Base-by-base conservation (phyloP, 345 rosid species). In the Populus pruinosa region DNA sequence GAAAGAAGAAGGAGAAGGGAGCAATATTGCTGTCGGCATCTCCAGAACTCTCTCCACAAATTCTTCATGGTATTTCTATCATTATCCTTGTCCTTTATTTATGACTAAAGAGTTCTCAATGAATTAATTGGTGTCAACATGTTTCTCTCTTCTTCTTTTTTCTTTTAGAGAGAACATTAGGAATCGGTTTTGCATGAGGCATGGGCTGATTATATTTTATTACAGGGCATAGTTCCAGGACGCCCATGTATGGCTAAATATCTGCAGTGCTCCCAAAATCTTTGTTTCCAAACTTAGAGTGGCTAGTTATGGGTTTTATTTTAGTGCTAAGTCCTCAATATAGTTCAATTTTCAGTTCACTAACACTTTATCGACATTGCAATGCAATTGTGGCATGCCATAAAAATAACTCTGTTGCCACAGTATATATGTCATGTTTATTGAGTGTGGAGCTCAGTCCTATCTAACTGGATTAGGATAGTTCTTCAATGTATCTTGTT, bases 1-100 rank as follows among this genome's bases (percentile, higher is more conserved):
- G 86, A 75, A 91, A 86, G 88, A 90, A 80, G 78, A 89, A 79
- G 84, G 72, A 63, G 47, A 91, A 87, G 78, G 68, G 55, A 69
- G 82, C 83, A 72, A 56, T 59, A 18, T 80, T 85, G 81, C 81
- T 88, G 49, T 69, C 87, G 44, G 33, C 78, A 65, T 80, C 88
- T 31, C 85, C 59, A 27, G 83, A 87, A 72, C 75, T 71, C 38
- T 86, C 90, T 67, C 31, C 79, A 77, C 88, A 74, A 77, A 62
- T 65, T 76, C 84, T 77, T 41, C 74, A 47, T 23, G 88, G 92
- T 91, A 88, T 2, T 49, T 38, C 69, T 82, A 6, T 47, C 63
- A 50, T 35, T 18, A 14, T 59, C 29, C 29, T 7, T 20, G 21
- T 5, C 41, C 68, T 77, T 49, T 18, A 25, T 62, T 43, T 38